phyloP scores from a whole-genome alignment of 345 rosid genomes.

The Trapa incisa region DNA sequence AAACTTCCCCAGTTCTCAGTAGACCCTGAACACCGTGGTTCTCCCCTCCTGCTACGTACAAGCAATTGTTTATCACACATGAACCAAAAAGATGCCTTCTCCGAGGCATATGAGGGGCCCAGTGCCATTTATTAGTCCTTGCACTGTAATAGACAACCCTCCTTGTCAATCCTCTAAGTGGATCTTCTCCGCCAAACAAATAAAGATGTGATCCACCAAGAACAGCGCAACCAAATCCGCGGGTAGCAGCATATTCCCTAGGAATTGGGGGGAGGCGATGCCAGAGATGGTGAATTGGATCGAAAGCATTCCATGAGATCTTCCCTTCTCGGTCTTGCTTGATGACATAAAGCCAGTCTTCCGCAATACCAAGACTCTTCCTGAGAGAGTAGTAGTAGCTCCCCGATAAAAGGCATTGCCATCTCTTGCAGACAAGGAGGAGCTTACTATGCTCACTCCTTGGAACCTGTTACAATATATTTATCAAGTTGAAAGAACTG shows the following conservation, averaged over 20 bases:
- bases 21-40: conserved; percentile 56
- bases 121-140: conserved; percentile 68
- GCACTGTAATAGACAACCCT: conserved; percentile 61
- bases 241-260: conserved; percentile 59
- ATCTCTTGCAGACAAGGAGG: conserved; percentile 63
- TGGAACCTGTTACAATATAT: not conserved
- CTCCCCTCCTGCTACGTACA: conserved; percentile 73
- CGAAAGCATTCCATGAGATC: conserved; percentile 77
- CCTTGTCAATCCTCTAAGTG: conserved; percentile 60
- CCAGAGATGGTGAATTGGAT: conserved; percentile 64
- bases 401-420: conserved; percentile 55
- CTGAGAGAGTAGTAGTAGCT: conserved; percentile 60
- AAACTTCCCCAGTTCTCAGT: conserved; percentile 58
- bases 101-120: conserved; percentile 74
- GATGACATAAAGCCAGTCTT: conserved; percentile 65
- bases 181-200: conserved; percentile 73
- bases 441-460: conserved; percentile 50
- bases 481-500: not conserved
- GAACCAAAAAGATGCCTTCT: conserved; percentile 65
- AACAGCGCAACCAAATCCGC: conserved; percentile 70
- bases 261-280: conserved; percentile 71
- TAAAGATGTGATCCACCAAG: conserved; percentile 71
- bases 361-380: conserved; percentile 52
- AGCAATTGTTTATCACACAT: conserved; percentile 67
- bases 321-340: conserved; percentile 65